Base-by-base conservation (phyloP, 202 grass and related monocot species). In the Panicum hallii region DNA sequence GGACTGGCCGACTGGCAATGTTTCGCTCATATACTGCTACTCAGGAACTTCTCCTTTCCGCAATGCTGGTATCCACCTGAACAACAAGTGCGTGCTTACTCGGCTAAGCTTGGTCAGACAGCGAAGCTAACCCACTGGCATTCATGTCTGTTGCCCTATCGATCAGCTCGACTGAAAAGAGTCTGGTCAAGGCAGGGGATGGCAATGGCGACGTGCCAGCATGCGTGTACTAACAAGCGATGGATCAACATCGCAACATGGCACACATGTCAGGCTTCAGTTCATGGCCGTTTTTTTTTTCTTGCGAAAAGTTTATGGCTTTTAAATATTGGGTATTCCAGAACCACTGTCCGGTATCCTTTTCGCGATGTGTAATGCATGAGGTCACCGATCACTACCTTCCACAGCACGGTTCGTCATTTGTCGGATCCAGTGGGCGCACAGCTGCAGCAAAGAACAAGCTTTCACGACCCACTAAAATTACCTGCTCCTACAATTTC, bases 31-130 rank as follows among this genome's bases (percentile, higher is more conserved):
- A 32, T 28, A 2, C 17, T 9, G 0, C 1, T 2, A 6, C 9
- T 9, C 48, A 20, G 15, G 36, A 63, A 9, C 62, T 43, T 70
- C 74, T 64, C 10, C 15, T 40, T 34, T 34, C 70, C 46, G 70
- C 70, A 13, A 36, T 70, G 77, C 44, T 64, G 63, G 53, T 70
- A 68, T 72, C 45, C 83, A 77, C 72, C 64, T 42, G 47, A 50
- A 52, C 10, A 46, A 82, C 10, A 46, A 82, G 73, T 86, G 88
- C 72, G 67, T 60, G 54, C 56, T 72, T 72, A 72, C 83, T 55
- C 36, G 46, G 46, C 23, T 65, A 63, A 63, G 54, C 66, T 70
- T 75, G 58, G 16, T 3, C 16, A 2, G 42, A 60, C 22, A 79
- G 12, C 11, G 4, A 11, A 13, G 20, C 55, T 15, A 40, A 63